Conservation (phyloP, 306 rosid species). For the Rubus idaeus region DNA sequence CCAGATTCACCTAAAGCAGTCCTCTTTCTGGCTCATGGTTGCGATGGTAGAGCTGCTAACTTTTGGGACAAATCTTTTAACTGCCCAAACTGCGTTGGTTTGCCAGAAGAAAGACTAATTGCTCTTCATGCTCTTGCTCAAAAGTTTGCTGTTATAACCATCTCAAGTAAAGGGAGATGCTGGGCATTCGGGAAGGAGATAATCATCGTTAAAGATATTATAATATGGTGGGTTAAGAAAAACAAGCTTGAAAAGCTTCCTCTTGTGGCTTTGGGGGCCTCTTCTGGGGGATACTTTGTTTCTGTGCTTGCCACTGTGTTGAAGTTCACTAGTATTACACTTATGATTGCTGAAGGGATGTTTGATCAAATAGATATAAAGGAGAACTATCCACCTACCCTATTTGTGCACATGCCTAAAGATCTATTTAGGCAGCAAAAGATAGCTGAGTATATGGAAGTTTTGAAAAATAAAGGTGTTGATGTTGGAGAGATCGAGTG, state of each 20-base stretch:
- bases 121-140: conserved; percentile 68
- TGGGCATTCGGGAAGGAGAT: conserved; percentile 66
- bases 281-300: conserved; percentile 89
- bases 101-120: conserved; percentile 84
- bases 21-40: conserved; percentile 93
- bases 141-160: conserved; percentile 63
- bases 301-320: conserved; percentile 67
- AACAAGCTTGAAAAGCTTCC: conserved; percentile 68
- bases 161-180: conserved; percentile 72
- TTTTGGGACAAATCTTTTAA: conserved; percentile 76
- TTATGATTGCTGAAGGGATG: conserved; percentile 91
- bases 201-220: conserved; percentile 50
- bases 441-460: conserved; percentile 49
- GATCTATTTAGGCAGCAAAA: conserved; percentile 66
- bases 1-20: conserved; percentile 80
- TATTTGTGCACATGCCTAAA: conserved; percentile 95
- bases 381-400: conserved; percentile 69
- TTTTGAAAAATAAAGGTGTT: conserved; percentile 59
- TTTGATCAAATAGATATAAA: conserved; percentile 54
- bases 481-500: conserved; percentile 76
- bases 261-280: conserved; percentile 84
- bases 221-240: conserved; percentile 66
- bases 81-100: conserved; percentile 74
- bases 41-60: conserved; percentile 64
- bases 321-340: conserved; percentile 57